Evolutionary conservation across 169 alveolate species (phyloP).

Genomic region (Eimeria sp.): DNA sequence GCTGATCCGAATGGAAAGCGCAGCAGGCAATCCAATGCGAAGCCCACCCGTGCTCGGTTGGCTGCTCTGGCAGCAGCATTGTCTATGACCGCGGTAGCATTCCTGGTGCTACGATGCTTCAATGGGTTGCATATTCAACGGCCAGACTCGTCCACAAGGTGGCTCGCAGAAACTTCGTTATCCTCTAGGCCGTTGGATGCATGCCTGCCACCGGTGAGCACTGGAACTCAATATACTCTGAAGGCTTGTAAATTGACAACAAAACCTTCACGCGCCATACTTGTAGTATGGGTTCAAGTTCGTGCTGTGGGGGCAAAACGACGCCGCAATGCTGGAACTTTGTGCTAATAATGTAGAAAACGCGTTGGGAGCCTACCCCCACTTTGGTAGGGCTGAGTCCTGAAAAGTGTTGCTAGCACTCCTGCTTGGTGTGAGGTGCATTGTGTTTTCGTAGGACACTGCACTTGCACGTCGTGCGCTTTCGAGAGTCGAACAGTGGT

Average conservation of each 20-base stretch:
- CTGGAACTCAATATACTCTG: not conserved
- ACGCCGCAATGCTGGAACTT: not conserved
- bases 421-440: not conserved
- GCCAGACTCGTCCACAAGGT: not conserved
- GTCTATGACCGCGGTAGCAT: not conserved
- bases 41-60: not conserved
- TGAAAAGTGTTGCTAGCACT: not conserved
- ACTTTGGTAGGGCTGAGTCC: not conserved
- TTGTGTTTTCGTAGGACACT: not conserved
- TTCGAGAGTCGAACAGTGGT: not conserved
- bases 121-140: not conserved
- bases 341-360: not conserved
- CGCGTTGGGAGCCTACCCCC: not conserved
- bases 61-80: not conserved
- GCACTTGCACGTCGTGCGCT: not conserved
- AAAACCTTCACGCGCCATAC: not conserved
- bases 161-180: not conserved
- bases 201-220: not conserved
- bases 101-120: slow-evolving; percentile 5
- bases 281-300: not conserved
- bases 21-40: not conserved
- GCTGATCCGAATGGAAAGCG: not conserved
- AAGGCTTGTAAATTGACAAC: not conserved
- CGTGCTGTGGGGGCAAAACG: not conserved
- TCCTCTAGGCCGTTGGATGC: not conserved